Base-by-base conservation (phyloP, 2,329 filamentous ascomycete species). In the Calonectria hawksworthii region DNA sequence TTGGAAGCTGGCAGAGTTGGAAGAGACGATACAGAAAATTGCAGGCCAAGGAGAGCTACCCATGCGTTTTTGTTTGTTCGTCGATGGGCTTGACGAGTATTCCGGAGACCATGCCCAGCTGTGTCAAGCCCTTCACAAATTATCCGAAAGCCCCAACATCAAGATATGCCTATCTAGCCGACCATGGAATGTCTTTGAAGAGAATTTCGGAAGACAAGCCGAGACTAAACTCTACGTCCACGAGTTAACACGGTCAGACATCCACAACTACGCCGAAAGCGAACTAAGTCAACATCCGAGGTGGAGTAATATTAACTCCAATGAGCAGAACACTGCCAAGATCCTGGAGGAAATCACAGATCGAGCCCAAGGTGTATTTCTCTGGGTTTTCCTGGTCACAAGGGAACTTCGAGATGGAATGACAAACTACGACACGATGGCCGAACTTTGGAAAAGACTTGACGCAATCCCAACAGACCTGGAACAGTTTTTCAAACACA, bases 31-130 rank as follows among this genome's bases (percentile, higher is more conserved):
- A 18, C 21, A 28, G 10, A 5, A 44, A 9, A 4, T 61, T 10
- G 63, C 41, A 13, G 14, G 30, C 32, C 3, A 28, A 56, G 28
- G 2, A 9, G 14, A 18, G 14, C 18, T 65, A 3, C 67, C 23
- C 13, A 38, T 32, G 11, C 70, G 56, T 1, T 44, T 77, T 1
- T 80, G 78, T 28, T 51, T 80, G 28, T 78, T 80, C 30, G 72
- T 80, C 1, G 78, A 79, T 61, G 77, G 76, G 0, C 50, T 80
- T 0, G 75, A 81, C 26, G 77, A 80, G 36, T 79, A 65, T 28
- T 26, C 67, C 0, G 76, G 73, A 1, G 68, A 80, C 8, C 70
- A 77, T 26, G 8, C 70, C 1, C 61, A 76, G 0, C 10, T 80
- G 0, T 71, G 63, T 13, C 32, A 74, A 7, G 16, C 36, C 0